Evolutionary conservation across 495 filamentous ascomycete species (phyloP), one percentile per base, ranked within the genome.

Genomic region (Hamigera avellanea): DNA sequence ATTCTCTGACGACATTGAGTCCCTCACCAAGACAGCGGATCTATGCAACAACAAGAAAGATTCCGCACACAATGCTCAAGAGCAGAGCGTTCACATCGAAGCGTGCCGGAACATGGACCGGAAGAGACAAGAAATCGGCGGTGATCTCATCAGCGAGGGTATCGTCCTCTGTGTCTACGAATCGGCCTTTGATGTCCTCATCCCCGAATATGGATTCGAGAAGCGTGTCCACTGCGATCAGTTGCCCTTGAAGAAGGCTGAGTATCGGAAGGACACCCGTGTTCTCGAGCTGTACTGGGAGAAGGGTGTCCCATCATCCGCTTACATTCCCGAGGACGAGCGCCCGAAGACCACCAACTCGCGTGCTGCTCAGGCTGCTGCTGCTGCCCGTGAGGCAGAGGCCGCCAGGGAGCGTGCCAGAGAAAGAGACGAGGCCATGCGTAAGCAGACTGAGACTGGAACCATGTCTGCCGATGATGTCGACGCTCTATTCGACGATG

Each of bases 191-290:
- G 91, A 98, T 57, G 86, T 98, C 37, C 75, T 98, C 41, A 96
- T 98, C 53, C 93, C 91, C 17, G 93, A 98, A 49, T 98, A 83
- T 60, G 91, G 91, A 30, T 96, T 98, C 43, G 91, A 98, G 69
- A 98, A 98, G 76, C 84, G 91, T 44, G 91, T 98, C 36, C 91
- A 98, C 59, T 98, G 91, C 53, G 91, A 98, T 54, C 91, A 96
- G 67, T 71, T 98, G 45, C 91, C 91, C 10, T 66, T 98, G 43
- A 95, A 95, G 75, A 98, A 98, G 70, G 91, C 91, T 14, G 91
- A 98, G 56, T 98, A 86, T 58, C 78, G 93, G 54, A 98, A 95
- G 72, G 84, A 89, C 48, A 80, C 85, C 58, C 77, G 91, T 39
- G 73, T 95, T 19, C 66, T 98, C 33, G 91, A 98, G 59, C 73